Percentiles rank a stretch among this genome's conserved stretches.
phyloP scores from a whole-genome alignment of 2,329 filamentous ascomycete genomes.

The Colletotrichum orchidophilum region DNA sequence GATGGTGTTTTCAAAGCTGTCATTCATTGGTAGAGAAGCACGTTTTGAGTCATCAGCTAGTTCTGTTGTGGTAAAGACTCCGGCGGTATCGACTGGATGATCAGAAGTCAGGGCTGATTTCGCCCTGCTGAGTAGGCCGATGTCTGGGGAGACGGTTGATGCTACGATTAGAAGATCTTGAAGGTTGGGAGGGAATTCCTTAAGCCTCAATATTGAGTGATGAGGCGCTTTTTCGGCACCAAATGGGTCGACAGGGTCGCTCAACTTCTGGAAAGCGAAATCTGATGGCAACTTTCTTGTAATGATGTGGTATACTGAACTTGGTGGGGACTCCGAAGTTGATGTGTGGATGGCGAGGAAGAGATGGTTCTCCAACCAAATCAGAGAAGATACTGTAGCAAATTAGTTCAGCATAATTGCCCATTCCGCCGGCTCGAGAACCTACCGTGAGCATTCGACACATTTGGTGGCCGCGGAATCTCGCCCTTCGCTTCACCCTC shows the following conservation, averaged over 20 bases:
- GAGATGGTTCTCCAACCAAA: slow-evolving; percentile 88
- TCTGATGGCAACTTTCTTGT: slow-evolving; percentile 67
- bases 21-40: slow-evolving; percentile 78
- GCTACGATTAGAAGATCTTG: slow-evolving; percentile 84
- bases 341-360: slow-evolving; percentile 85
- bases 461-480: slow-evolving; percentile 78
- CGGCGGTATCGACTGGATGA: slow-evolving; percentile 68
- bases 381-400: slow-evolving; percentile 75
- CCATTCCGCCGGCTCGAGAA: slow-evolving; percentile 29
- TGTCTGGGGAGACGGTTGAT: slow-evolving; percentile 81
- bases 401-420: slow-evolving; percentile 40
- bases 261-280: slow-evolving; percentile 79
- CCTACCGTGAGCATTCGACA: slow-evolving; percentile 75
- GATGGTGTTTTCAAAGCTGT: slow-evolving; percentile 74
- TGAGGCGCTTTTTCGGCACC: slow-evolving; percentile 74
- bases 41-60: slow-evolving; percentile 78
- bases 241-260: slow-evolving; percentile 79
- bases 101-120: slow-evolving; percentile 72
- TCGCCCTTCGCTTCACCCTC: slow-evolving; percentile 80
- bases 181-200: slow-evolving; percentile 82
- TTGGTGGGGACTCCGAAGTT: slow-evolving; percentile 64
- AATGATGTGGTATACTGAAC: slow-evolving; percentile 83
- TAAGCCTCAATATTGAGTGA: slow-evolving; percentile 80
- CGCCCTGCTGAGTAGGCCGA: slow-evolving; percentile 81
- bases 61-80: slow-evolving; percentile 78